Base-by-base conservation (phyloP, 768 basidiomycete species). In the Calocybe gangraenosa region DNA sequence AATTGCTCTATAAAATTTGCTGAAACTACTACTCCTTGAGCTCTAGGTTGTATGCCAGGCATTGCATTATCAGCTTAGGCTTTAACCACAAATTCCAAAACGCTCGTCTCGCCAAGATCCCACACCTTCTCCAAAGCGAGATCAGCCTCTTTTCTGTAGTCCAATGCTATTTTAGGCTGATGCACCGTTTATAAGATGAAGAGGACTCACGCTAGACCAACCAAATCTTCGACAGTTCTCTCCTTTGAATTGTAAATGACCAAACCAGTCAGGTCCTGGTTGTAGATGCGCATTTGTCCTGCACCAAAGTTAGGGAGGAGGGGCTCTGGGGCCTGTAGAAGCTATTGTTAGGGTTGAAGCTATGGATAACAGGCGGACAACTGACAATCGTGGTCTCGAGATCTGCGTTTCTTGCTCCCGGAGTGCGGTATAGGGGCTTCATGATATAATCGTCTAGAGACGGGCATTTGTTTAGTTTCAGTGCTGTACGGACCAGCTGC, bases 251-350 rank as follows among this genome's bases (percentile, higher is more conserved):
- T 75, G 18, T 68, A 58, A 23, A 63, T 45, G 10, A 62, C 34
- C 62, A 72, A 62, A 72, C 78, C 74, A 37, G 63, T 67, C 40
- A 76, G 41, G 44, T 77, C 76, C 34, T 69, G 65, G 32, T 68
- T 59, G 50, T 75, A 75, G 25, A 60, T 57, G 11, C 67, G 56
- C 22, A 65, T 54, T 23, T 58, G 59, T 0, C 73, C 75, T 13
- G 62, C 62, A 7, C 74, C 74, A 47, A 66, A 75, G 53, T 74
- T 75, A 3, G 74, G 66, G 1, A 76, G 58, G 31, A 78, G 56
- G 0, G 74, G 75, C 40, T 65, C 61, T 0, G 73, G 73, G 3
- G 73, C 72, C 54, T 62, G 49, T 60, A 14, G 2, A 28, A 13
- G 9, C 10, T 8, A 38, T 35, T 25, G 11, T 2, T 40, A 36